phyloP scores from a whole-genome alignment of 139 green algal genomes.

The Micromonas pusilla region DNA sequence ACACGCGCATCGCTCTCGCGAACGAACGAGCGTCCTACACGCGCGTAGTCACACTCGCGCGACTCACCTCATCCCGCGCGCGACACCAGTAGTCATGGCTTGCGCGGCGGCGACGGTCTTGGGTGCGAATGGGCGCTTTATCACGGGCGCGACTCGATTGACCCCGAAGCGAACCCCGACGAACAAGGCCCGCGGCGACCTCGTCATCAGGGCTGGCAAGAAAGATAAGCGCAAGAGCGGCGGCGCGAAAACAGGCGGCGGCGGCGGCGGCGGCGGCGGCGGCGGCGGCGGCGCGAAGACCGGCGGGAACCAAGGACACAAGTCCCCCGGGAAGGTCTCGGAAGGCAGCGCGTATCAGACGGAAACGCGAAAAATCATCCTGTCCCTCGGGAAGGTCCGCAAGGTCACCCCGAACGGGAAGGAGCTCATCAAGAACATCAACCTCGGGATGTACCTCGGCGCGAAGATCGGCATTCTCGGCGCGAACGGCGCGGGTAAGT shows the following conservation, averaged over 20 bases:
- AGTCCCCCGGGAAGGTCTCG: conserved; percentile 16
- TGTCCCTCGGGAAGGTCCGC: conserved; percentile 55
- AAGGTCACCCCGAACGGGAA: conserved; percentile 63
- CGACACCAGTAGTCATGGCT: too few relatives aligned
- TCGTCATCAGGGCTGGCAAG: neutral
- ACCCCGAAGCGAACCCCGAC: too few relatives aligned
- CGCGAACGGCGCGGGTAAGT: conserved; percentile 61
- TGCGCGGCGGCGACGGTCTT: too few relatives aligned
- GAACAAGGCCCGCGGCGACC: neutral
- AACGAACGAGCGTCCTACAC: too few relatives aligned
- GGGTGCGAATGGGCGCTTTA: too few relatives aligned
- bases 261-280: neutral
- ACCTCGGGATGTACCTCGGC: conserved; percentile 70
- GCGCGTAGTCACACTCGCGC: too few relatives aligned
- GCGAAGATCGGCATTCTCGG: conserved; percentile 73
- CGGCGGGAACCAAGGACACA: conserved; percentile 12
- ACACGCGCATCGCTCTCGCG: too few relatives aligned
- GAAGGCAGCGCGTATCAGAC: conserved; percentile 56
- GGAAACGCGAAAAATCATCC: conserved; percentile 76
- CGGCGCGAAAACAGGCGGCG: neutral
- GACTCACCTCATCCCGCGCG: too few relatives aligned
- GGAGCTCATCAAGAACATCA: conserved; percentile 76
- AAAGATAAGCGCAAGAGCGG: neutral
- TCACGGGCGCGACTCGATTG: too few relatives aligned
- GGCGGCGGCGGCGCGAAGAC: conserved; percentile 11